Conservation (phyloP, 1,284 basidiomycete genomes). For the Leccinum griseonigrum region DNA sequence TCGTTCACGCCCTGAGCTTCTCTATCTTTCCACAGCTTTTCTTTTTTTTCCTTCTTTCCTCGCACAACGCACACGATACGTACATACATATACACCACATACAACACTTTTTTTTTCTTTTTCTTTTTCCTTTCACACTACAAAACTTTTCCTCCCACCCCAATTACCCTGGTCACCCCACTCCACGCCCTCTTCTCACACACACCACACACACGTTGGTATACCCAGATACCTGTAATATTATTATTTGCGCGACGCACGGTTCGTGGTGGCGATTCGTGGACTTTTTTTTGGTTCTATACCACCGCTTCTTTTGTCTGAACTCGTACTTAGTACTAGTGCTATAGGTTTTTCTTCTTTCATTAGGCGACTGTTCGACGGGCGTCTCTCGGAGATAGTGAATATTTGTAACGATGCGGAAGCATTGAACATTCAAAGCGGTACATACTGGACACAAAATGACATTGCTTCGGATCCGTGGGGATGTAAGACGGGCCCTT, state of each 20-base stretch:
- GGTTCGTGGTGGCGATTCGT: conserved; percentile 2
- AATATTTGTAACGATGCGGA: background rate
- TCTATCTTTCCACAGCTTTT: background rate
- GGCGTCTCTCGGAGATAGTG: background rate
- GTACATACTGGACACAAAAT: too few relatives aligned
- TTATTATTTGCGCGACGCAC: conserved; percentile 14
- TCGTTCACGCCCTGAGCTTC: background rate
- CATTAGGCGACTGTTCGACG: background rate
- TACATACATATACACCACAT: conserved; percentile 2
- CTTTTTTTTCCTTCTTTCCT: background rate
- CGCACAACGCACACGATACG: background rate
- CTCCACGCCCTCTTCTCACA: background rate
- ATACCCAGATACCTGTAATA: conserved; percentile 18
- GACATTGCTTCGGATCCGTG: too few relatives aligned
- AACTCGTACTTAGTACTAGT: background rate
- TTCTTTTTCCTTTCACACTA: background rate
- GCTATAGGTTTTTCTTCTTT: background rate
- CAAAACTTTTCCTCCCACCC: background rate
- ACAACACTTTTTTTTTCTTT: background rate
- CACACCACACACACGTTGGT: conserved; percentile 5
- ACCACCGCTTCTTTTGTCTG: background rate
- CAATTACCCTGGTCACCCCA: background rate
- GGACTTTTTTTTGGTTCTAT: background rate
- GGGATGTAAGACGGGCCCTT: too few relatives aligned
- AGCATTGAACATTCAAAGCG: too few relatives aligned